Conservation (phyloP, 2,329 filamentous ascomycete species). For the Aspergillus neotritici region DNA sequence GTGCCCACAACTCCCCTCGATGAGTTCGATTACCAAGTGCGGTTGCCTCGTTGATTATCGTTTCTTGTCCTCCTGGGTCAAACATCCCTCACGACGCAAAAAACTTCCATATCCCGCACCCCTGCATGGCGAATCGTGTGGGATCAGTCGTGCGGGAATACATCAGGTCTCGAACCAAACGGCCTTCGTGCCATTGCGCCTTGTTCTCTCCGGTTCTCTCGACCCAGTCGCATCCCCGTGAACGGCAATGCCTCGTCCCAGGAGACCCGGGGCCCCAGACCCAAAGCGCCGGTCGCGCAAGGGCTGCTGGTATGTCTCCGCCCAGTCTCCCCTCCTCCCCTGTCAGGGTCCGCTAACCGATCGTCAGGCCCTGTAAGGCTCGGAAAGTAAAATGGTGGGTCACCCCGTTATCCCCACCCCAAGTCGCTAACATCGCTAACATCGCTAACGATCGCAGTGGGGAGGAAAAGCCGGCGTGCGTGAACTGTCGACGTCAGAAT, state of each 20-base stretch:
- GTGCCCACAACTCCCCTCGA: conserved; percentile 21
- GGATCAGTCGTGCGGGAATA: conserved; percentile 16
- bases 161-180: conserved; percentile 16
- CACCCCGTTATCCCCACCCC: not conserved
- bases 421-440: no score
- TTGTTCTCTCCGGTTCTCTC: conserved; percentile 10
- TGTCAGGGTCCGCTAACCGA: conserved; percentile 1
- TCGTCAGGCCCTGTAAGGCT: conserved; percentile 66
- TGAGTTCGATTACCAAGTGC: conserved; percentile 30
- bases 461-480: conserved; percentile 67
- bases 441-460: conserved; percentile 44
- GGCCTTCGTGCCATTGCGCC: conserved; percentile 14
- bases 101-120: conserved; percentile 12
- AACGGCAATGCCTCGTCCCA: conserved; percentile 56
- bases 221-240: conserved; percentile 12
- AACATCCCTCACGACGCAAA: conserved; percentile 24
- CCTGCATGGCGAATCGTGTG: conserved; percentile 23
- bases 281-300: conserved; percentile 63
- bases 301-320: conserved; percentile 56
- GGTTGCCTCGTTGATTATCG: conserved; percentile 34
- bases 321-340: conserved; percentile 20
- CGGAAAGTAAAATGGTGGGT: conserved; percentile 69
- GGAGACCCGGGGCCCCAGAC: conserved; percentile 58
- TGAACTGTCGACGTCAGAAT: conserved; percentile 66
- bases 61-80: conserved; percentile 31